Base-by-base conservation (phyloP, 2,329 filamentous ascomycete genomes). In the Cladosporium sp. region DNA sequence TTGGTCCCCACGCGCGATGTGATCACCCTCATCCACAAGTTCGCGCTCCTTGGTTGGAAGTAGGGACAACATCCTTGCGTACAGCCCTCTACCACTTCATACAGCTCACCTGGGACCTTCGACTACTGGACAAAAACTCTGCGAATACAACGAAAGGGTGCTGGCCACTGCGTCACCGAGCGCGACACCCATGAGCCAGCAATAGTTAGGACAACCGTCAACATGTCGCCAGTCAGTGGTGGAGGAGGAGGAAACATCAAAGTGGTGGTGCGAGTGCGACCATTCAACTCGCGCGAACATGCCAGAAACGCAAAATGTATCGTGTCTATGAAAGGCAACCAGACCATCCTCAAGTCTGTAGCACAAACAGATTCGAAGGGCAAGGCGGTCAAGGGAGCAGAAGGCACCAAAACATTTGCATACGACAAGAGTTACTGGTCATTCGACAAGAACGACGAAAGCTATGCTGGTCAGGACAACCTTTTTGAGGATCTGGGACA, bases 381-480 rank as follows among this genome's bases (percentile, higher is more conserved):
- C 67, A 95, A 95, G 77, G 85, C 85, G 38, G 84, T 81, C 64
- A 93, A 93, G 78, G 88, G 79, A 47, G 80, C 79, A 55, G 84
- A 87, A 60, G 90, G 88, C 7, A 84, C 87, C 69, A 98, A 97
- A 79, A 86, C 89, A 1, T 99, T 99, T 79, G 94, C 94, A 59
- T 99, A 97, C 80, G 95, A 99, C 81, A 89, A 90, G 75, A 97
- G 93, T 63, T 99, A 99, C 82, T 99, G 95, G 95, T 98, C 94
- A 63, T 99, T 98, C 80, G 88, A 93, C 80, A 91, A 91, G 74
- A 85, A 85, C 57, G 92, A 93, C 71, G 80, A 87, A 1, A 89
- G 92, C 78, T 99, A 93, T 78, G 94, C 95, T 54, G 92, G 92
- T 21, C 95, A 99, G 78, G 90, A 94, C 67, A 87, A 95, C 75